Conservation (phyloP, 306 rosid genomes). For the Cicer arietinum region DNA sequence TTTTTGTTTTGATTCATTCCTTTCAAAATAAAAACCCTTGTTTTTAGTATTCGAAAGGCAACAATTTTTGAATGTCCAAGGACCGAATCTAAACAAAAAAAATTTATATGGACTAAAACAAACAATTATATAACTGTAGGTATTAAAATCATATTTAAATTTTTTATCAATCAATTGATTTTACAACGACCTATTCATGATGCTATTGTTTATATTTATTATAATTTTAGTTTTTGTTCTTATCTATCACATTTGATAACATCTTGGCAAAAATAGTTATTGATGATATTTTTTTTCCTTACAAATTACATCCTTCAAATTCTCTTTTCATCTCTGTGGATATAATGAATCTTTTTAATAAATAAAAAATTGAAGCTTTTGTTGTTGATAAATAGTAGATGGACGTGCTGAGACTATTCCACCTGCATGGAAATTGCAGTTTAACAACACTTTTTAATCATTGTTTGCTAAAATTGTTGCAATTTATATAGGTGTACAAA, state of each 20-base stretch:
- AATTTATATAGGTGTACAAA: conserved; percentile 3
- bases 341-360: no score
- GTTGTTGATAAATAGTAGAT: background rate
- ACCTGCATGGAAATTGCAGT: background rate
- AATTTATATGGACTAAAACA: no score
- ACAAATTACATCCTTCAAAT: background rate
- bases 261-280: background rate
- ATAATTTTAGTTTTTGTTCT: background rate
- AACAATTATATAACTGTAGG: no score
- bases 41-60: no score
- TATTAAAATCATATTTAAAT: no score
- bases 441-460: background rate
- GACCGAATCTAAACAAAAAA: no score
- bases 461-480: background rate
- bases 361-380: no score
- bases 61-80: no score
- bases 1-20: no score
- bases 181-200: background rate
- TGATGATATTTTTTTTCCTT: background rate
- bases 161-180: background rate
- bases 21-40: no score
- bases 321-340: background rate
- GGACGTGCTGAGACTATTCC: background rate
- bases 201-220: background rate
- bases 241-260: background rate